These are phyloP conservation scores for Mortierella sp. DNA, from an alignment of 371 early-diverging fungal species.

Conservation along the genomic window DNA sequence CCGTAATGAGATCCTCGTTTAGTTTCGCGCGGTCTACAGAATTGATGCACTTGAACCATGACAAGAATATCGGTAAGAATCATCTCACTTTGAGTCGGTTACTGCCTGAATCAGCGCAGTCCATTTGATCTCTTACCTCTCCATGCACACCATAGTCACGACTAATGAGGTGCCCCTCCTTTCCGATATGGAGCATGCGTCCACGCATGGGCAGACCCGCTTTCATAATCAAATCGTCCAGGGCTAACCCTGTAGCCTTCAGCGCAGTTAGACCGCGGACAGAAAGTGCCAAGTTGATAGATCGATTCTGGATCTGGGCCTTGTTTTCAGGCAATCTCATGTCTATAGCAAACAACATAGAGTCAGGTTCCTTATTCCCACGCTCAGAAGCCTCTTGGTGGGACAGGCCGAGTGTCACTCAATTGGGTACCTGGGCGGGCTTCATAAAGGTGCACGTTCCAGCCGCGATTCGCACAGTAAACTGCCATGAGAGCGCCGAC, in stretches of 20 bases:
- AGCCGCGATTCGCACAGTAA: slow-evolving; percentile 93
- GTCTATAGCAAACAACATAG: slow-evolving; percentile 55
- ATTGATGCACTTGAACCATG: slow-evolving; percentile 81
- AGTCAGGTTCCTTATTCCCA: too few relatives aligned
- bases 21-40: slow-evolving; percentile 89
- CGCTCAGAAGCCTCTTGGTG: background rate
- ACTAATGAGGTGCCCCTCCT: slow-evolving; percentile 74
- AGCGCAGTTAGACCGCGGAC: slow-evolving; percentile 90
- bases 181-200: slow-evolving; percentile 87
- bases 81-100: background rate
- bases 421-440: slow-evolving; percentile 77
- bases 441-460: slow-evolving; percentile 90
- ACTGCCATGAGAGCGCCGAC: slow-evolving; percentile 92
- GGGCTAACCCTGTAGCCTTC: slow-evolving; percentile 68
- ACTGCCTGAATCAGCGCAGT: background rate
- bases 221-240: slow-evolving; percentile 74
- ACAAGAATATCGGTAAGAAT: background rate
- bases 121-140: slow-evolving; percentile 63
- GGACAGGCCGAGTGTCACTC: background rate
- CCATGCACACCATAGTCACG: slow-evolving; percentile 91
- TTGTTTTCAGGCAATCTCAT: slow-evolving; percentile 72
- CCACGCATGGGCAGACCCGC: slow-evolving; percentile 92
- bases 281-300: slow-evolving; percentile 95
- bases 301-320: slow-evolving; percentile 72
- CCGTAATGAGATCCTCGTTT: slow-evolving; percentile 82